These are phyloP conservation scores for Boletus holoroseus DNA, from an alignment of 1,284 basidiomycete genomes.

Conservation along the genomic window DNA sequence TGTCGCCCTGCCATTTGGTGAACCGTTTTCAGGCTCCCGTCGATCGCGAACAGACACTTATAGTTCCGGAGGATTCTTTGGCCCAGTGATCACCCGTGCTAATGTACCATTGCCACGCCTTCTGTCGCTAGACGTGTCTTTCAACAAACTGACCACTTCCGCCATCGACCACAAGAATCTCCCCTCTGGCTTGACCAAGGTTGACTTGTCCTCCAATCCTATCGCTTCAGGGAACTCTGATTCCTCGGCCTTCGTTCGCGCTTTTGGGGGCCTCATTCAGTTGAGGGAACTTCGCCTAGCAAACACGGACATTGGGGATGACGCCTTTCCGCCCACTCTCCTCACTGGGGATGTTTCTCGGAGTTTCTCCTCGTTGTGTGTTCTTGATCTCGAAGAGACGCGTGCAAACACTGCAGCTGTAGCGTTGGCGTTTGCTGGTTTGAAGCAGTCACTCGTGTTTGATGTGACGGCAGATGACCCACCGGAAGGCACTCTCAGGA, in stretches of 20 bases:
- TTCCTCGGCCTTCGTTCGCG: conserved; percentile 25
- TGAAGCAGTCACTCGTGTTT: conserved; percentile 49
- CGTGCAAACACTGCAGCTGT: conserved; percentile 45
- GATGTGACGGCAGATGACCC: conserved; percentile 51
- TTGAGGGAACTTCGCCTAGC: conserved; percentile 58
- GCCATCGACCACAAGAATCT: conserved; percentile 50
- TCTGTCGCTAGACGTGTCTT: conserved; percentile 51
- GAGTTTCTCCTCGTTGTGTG: conserved; percentile 47
- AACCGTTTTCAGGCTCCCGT: conserved; percentile 40
- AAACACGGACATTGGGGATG: conserved; percentile 53
- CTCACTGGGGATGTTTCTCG: conserved; percentile 28
- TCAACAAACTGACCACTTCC: conserved; percentile 55
- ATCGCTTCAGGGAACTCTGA: conserved; percentile 35
- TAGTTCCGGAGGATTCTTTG: conserved; percentile 54
- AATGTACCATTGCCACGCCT: conserved; percentile 59
- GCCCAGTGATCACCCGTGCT: conserved; percentile 54
- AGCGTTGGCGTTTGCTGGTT: conserved; percentile 39
- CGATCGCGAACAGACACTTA: conserved; percentile 28
- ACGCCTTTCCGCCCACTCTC: conserved; percentile 47
- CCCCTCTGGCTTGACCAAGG: conserved; percentile 43
- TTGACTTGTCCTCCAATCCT: conserved; percentile 53
- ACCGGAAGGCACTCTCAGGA: conserved; percentile 44
- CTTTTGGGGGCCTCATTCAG: conserved; percentile 44
- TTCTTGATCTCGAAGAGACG: conserved; percentile 65
- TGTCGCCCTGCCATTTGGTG: conserved; percentile 52